A percentile compares a stretch with the other conserved stretches of the same genome.
These are phyloP conservation scores for Pseudocercospora musae DNA, from an alignment of 2,329 filamentous ascomycete genomes.

Conservation along the genomic window DNA sequence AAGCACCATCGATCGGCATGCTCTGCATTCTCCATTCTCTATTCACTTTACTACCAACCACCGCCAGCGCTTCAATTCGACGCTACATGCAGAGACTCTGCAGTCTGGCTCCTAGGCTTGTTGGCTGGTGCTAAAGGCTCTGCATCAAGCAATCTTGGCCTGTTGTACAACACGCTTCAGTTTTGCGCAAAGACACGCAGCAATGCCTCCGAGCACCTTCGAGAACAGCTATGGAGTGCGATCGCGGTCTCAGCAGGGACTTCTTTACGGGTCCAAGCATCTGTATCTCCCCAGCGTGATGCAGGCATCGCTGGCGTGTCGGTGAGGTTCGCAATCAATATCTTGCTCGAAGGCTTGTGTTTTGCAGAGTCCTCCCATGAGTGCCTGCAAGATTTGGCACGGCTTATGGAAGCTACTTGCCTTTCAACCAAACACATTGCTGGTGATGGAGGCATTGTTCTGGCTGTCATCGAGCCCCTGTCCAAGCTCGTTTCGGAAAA, in stretches of 20 bases:
- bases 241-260: slow-evolving; percentile 14
- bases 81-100: slow-evolving; percentile 10
- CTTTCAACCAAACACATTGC: slow-evolving; percentile 59
- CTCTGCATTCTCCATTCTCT: slow-evolving; percentile 59
- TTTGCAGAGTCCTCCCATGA: background rate
- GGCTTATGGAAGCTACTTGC: slow-evolving; percentile 35
- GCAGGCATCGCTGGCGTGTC: slow-evolving; percentile 15
- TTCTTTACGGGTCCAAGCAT: slow-evolving; percentile 6
- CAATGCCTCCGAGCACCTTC: background rate
- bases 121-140: slow-evolving; percentile 18
- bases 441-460: slow-evolving; percentile 64
- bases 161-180: slow-evolving; percentile 19
- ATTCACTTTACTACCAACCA: slow-evolving; percentile 25
- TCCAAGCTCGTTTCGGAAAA: slow-evolving; percentile 22
- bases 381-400: slow-evolving; percentile 21
- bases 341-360: slow-evolving; percentile 62
- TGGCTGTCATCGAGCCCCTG: slow-evolving; percentile 61
- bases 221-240: slow-evolving; percentile 16
- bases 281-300: slow-evolving; percentile 13
- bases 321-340: slow-evolving; percentile 65
- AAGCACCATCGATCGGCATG: slow-evolving; percentile 53
- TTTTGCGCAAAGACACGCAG: background rate
- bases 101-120: slow-evolving; percentile 19
- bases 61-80: slow-evolving; percentile 8
- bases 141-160: slow-evolving; percentile 14